Evolutionary conservation across 257 asterid genomes (phyloP).

Genomic region (Lithospermum erythrorhizon): DNA sequence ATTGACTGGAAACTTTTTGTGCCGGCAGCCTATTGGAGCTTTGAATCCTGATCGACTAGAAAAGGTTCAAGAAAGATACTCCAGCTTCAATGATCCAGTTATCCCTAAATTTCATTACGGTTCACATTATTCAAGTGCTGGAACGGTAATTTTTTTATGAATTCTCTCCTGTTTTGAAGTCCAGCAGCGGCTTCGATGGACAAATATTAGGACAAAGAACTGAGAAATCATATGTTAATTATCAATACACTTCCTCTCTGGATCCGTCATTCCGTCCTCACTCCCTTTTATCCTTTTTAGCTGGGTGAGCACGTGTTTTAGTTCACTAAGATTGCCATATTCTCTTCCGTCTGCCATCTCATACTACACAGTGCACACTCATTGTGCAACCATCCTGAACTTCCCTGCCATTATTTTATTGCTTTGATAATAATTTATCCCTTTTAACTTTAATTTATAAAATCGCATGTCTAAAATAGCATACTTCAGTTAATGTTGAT

Average conservation of each 20-base stretch:
- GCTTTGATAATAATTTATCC: background rate
- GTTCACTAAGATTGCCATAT: no score
- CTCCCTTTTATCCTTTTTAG: no score
- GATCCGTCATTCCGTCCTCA: no score
- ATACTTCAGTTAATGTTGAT: background rate
- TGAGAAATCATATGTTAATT: no score
- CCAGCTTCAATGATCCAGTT: constrained; percentile 88
- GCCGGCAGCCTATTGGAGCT: constrained; percentile 92
- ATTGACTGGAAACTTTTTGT: constrained; percentile 1
- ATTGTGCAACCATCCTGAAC: no score
- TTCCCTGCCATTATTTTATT: no score
- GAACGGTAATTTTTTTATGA: constrained; percentile 54
- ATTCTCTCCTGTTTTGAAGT: constrained; percentile 7
- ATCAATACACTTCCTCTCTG: no score
- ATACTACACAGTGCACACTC: no score
- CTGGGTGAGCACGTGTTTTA: no score
- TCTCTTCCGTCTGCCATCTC: no score
- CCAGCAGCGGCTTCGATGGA: no score
- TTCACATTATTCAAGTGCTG: constrained; percentile 98
- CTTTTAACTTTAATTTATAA: background rate
- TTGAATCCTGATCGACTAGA: constrained; percentile 67
- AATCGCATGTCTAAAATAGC: background rate
- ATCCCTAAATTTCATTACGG: constrained; percentile 98
- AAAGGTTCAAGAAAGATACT: constrained; percentile 91
- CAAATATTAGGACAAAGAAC: no score